phyloP scores from a whole-genome alignment of 768 basidiomycete species.

The Russula abietina region DNA sequence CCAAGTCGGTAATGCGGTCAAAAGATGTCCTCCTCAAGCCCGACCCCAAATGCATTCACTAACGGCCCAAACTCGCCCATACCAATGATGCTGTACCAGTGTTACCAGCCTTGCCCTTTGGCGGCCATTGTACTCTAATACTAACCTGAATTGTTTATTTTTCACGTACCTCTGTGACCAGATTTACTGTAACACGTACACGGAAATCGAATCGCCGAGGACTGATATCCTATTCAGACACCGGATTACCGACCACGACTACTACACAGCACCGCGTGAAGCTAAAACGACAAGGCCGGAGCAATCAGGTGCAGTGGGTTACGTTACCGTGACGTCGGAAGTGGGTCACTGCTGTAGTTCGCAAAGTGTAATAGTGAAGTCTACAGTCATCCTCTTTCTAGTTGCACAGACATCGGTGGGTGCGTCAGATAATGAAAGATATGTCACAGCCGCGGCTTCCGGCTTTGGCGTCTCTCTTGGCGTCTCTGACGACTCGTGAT shows the following conservation, averaged over 20 bases:
- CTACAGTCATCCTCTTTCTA: too few relatives aligned
- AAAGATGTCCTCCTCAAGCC: slow-evolving; percentile 6
- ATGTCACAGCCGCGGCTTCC: not conserved
- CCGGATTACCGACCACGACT: not conserved
- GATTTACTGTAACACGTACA: too few relatives aligned
- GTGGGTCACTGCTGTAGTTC: not conserved
- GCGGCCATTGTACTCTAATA: not conserved
- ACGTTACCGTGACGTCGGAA: not conserved
- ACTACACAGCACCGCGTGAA: not conserved
- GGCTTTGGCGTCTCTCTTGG: not conserved
- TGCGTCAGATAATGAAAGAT: not conserved
- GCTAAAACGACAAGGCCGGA: not conserved
- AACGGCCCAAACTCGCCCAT: not conserved
- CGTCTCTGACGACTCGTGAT: too few relatives aligned
- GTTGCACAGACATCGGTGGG: not conserved
- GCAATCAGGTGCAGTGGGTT: too few relatives aligned
- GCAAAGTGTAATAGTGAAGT: not conserved
- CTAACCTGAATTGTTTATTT: not conserved
- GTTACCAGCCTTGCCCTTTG: not conserved
- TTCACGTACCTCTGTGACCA: not conserved
- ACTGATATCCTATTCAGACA: not conserved
- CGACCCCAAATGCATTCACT: not conserved
- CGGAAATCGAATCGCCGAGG: not conserved
- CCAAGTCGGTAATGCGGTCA: not conserved
- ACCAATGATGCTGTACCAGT: not conserved